Evolutionary conservation across 768 basidiomycete genomes (phyloP).

Genomic region (Panaeolus cyanescens): DNA sequence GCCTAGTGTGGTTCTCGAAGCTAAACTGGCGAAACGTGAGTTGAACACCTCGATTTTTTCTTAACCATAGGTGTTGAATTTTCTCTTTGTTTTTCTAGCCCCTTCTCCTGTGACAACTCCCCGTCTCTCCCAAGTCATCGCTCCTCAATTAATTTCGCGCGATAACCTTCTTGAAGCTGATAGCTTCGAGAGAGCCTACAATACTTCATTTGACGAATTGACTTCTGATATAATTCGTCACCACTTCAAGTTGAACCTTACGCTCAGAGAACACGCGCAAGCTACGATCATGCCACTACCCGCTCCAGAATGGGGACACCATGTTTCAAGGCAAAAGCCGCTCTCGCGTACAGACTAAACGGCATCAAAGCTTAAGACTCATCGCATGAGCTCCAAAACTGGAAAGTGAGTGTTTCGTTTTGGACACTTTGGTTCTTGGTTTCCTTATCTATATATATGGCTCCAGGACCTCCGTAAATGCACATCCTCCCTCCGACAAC

Average conservation of each 20-base stretch:
- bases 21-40: slow-evolving; percentile 67
- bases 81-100: slow-evolving; percentile 27
- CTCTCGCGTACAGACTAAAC: no score
- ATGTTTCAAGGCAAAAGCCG: no score
- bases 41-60: slow-evolving; percentile 4
- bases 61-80: neutral
- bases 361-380: no score
- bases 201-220: slow-evolving; percentile 52
- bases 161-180: slow-evolving; percentile 37
- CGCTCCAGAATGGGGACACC: no score
- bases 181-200: slow-evolving; percentile 25
- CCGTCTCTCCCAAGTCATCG: slow-evolving; percentile 67
- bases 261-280: slow-evolving; percentile 45
- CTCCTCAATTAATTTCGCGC: slow-evolving; percentile 44
- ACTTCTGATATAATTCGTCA: no score
- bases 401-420: no score
- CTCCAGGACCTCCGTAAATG: no score
- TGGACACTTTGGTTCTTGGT: no score
- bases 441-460: no score
- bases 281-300: slow-evolving; percentile 29
- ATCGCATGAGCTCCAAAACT: no score
- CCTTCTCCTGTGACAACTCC: slow-evolving; percentile 44
- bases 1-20: slow-evolving; percentile 62
- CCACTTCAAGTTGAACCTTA: slow-evolving; percentile 69
- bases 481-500: no score